Evolutionary conservation across 208 protist genomes (phyloP).

Genomic region (Acanthamoeba healyi): DNA sequence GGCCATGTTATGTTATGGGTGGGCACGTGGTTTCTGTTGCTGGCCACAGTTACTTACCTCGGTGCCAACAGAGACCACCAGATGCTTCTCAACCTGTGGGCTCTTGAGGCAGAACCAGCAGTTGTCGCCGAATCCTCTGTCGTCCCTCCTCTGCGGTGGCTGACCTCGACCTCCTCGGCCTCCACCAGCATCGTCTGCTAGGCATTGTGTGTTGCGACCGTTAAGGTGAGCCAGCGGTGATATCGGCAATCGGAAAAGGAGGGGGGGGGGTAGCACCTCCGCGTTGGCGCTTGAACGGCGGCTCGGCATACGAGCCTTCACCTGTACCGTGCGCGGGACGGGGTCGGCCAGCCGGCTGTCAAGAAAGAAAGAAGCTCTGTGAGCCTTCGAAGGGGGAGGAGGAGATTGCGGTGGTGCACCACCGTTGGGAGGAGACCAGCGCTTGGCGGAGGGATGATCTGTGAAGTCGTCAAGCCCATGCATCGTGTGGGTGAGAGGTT

Average conservation of each 20-base stretch:
- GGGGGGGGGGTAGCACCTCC: slow-evolving; percentile 7
- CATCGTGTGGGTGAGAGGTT: neutral
- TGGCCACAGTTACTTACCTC: neutral
- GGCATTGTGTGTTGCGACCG: no score
- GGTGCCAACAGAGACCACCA: slow-evolving; percentile 79
- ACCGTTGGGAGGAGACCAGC: no score
- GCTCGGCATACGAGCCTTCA: neutral
- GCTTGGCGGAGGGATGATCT: no score
- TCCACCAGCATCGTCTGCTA: neutral
- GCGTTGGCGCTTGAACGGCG: slow-evolving; percentile 11
- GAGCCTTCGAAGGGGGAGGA: neutral
- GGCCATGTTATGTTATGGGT: no score
- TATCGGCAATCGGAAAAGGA: no score
- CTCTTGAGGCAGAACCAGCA: slow-evolving; percentile 84
- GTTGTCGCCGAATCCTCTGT: slow-evolving; percentile 54
- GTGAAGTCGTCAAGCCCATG: no score
- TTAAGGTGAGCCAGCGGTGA: no score
- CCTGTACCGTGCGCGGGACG: neutral
- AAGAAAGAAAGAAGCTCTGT: no score
- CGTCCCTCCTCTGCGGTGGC: neutral
- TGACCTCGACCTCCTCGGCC: slow-evolving; percentile 26
- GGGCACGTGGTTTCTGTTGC: neutral
- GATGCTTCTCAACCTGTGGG: slow-evolving; percentile 83
- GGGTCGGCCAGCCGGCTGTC: neutral
- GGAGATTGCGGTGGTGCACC: neutral